Percentiles rank a stretch among this genome's conserved stretches.
Evolutionary conservation across 2,329 filamentous ascomycete species (phyloP).

Genomic region (Penicillium sp.): DNA sequence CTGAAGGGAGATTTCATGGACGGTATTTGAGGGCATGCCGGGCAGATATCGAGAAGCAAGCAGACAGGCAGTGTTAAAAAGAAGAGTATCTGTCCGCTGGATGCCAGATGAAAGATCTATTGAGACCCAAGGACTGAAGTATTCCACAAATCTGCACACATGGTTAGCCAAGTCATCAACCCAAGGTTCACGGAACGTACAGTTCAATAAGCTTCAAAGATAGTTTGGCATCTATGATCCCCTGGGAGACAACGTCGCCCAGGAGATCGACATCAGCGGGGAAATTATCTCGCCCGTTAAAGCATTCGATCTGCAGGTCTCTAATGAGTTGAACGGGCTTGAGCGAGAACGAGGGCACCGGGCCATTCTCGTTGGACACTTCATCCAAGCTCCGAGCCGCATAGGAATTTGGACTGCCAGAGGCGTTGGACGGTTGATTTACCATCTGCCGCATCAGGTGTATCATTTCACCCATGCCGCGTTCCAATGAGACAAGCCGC

Average conservation of each 20-base stretch:
- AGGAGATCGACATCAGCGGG: slow-evolving; percentile 24
- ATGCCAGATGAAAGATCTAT: slow-evolving; percentile 31
- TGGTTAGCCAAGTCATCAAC: background rate
- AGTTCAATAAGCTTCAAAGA: slow-evolving; percentile 33
- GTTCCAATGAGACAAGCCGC: slow-evolving; percentile 32
- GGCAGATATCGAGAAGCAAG: slow-evolving; percentile 35
- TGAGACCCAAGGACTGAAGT: slow-evolving; percentile 34
- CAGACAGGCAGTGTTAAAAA: slow-evolving; percentile 35
- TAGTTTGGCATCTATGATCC: slow-evolving; percentile 31
- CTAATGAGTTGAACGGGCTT: slow-evolving; percentile 34
- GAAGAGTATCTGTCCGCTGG: slow-evolving; percentile 30
- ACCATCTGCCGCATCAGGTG: slow-evolving; percentile 34
- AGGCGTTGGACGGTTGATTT: slow-evolving; percentile 23
- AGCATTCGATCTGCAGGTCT: slow-evolving; percentile 33
- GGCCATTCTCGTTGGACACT: slow-evolving; percentile 19
- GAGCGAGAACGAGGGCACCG: slow-evolving; percentile 23
- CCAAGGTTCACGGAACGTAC: slow-evolving; percentile 13
- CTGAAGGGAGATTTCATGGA: slow-evolving; percentile 31
- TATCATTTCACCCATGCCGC: slow-evolving; percentile 37
- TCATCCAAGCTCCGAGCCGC: slow-evolving; percentile 27
- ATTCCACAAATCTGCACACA: slow-evolving; percentile 28
- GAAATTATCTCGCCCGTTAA: slow-evolving; percentile 26
- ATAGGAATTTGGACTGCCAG: slow-evolving; percentile 18
- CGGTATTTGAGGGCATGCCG: slow-evolving; percentile 27
- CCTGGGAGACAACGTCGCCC: slow-evolving; percentile 28